phyloP scores from a whole-genome alignment of 139 green algal species.

The Tetraselmis chui region DNA sequence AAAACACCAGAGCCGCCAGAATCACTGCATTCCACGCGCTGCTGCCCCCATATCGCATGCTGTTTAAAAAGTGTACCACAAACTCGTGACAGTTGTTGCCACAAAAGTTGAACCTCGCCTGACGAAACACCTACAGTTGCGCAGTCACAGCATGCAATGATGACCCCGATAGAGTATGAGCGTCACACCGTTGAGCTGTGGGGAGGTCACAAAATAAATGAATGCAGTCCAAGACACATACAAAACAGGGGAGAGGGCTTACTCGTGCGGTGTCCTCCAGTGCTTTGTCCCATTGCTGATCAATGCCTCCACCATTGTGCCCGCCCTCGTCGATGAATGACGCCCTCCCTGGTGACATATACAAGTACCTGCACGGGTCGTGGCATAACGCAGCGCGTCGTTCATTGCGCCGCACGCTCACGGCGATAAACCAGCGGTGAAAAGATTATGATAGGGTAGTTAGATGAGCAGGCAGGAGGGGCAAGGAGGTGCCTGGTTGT shows the following conservation, averaged over 20 bases:
- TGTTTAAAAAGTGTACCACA: conserved; percentile 32
- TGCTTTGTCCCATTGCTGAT: neutral
- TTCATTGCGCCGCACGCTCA: no score
- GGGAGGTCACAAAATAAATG: no score
- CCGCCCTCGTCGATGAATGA: neutral
- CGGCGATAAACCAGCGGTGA: no score
- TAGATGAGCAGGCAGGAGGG: no score
- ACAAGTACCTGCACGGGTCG: neutral
- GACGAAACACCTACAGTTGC: conserved; percentile 23
- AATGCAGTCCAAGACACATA: no score
- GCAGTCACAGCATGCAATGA: no score
- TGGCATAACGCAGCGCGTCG: no score
- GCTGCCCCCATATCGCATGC: conserved; percentile 18
- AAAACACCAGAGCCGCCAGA: conserved; percentile 15
- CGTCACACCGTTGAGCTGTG: neutral
- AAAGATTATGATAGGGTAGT: no score
- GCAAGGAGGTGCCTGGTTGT: neutral
- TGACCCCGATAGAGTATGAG: no score
- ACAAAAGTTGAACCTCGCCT: conserved; percentile 31
- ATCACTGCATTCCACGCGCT: conserved; percentile 25
- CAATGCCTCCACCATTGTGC: neutral
- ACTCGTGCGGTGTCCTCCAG: neutral
- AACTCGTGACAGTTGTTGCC: conserved; percentile 44
- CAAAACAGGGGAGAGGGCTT: neutral
- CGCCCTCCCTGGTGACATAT: neutral